Conservation (phyloP, 139 green algal species). For the Closterium sp. region DNA sequence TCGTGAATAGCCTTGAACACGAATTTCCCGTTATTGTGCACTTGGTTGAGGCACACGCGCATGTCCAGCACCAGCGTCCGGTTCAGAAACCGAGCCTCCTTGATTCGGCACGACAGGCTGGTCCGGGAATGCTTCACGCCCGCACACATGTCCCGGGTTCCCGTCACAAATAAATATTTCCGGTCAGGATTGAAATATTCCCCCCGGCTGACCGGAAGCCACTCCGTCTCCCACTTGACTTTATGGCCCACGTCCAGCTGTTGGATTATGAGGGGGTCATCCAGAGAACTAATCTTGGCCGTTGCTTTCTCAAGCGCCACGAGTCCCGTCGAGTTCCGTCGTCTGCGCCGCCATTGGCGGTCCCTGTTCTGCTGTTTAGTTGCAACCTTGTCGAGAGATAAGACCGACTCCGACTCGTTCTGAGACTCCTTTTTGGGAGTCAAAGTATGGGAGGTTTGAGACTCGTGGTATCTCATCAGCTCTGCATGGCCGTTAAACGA, state of each 20-base stretch:
- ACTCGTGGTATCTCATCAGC: background rate
- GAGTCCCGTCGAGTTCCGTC: background rate
- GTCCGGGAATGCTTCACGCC: background rate
- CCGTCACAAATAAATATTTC: background rate
- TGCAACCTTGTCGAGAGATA: too few species aligned
- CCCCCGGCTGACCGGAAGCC: background rate
- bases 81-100: background rate
- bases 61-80: background rate
- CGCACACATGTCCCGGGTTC: background rate
- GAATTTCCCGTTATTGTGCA: background rate
- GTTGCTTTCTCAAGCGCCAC: background rate
- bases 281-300: background rate
- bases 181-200: background rate
- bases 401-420: too few species aligned
- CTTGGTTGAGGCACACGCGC: background rate
- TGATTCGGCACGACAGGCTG: background rate
- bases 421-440: too few species aligned
- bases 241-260: background rate
- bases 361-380: too few species aligned
- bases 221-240: background rate
- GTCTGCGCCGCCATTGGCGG: too few species aligned
- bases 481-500: background rate
- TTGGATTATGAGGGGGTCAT: background rate
- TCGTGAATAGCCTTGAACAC: background rate
- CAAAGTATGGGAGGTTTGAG: background rate